Base-by-base conservation (phyloP, 306 rosid species). In the Castanopsis chinensis region DNA sequence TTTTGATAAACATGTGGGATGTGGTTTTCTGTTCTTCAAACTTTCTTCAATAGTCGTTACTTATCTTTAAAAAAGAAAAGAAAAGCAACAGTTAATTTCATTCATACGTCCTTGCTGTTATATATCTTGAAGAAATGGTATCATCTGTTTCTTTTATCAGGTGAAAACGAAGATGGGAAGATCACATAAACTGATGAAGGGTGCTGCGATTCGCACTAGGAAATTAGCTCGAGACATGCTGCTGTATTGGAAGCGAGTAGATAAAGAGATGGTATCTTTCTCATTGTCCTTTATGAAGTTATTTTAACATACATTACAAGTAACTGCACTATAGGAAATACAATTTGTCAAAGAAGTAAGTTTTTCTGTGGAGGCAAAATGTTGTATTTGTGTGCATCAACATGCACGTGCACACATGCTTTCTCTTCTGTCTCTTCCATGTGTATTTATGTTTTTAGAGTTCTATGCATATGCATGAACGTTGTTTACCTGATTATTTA, bases 191-290 rank as follows among this genome's bases (percentile, higher is more conserved):
- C 83, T 89, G 88, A 88, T 88, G 74, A 90, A 85, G 87, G 86
- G 88, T 85, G 98, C 97, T 33, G 67, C 91, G 64, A 85, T 90
- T 79, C 98, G 98, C 76, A 93, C 99, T 64, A 88, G 98, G 78
- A 96, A 90, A 85, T 79, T 96, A 76, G 90, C 99, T 82, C 91
- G 98, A 81, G 99, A 96, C 79, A 92, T 93, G 93, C 76, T 93
- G 76, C 91, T 96, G 20, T 87, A 87, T 85, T 96, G 98, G 98
- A 96, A 96, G 81, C 87, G 98, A 89, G 89, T 93, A 71, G 99
- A 93, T 64, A 96, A 91, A 83, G 99, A 96, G 87, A 93, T 91
- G 98, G 99, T 96, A 89, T 55, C 60, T 72, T 79, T 81, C 58
- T 45, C 58, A 80, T 80, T 78, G 69, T n/a, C 45, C 43, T 79